Conservation (phyloP, 495 filamentous ascomycete species). For the Talaromyces proteolyticus region DNA sequence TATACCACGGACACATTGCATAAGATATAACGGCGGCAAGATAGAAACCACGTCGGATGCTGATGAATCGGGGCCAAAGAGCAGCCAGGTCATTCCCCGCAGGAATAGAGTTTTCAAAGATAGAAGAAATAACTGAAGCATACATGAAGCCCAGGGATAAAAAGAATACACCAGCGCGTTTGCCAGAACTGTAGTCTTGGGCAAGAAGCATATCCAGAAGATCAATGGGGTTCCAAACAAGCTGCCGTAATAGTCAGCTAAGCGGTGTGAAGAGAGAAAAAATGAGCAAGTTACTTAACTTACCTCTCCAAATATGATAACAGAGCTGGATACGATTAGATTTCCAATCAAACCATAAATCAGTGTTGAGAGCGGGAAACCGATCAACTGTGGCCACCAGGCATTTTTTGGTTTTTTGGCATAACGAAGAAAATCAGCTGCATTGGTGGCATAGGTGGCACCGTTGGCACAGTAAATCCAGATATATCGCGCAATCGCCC, state of each 20-base stretch:
- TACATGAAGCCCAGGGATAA: too few relatives aligned
- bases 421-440: conserved; percentile 36
- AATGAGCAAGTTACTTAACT: not conserved
- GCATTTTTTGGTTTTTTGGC: conserved; percentile 26
- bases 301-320: conserved; percentile 18
- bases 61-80: conserved; percentile 22
- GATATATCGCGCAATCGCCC: not conserved
- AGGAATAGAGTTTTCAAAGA: conserved; percentile 25
- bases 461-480: conserved; percentile 16
- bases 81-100: conserved; percentile 26
- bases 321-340: conserved; percentile 15
- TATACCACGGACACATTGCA: conserved; percentile 29
- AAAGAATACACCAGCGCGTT: too few relatives aligned
- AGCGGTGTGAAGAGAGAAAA: not conserved
- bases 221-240: conserved; percentile 18
- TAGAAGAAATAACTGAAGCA: conserved; percentile 19
- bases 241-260: conserved; percentile 5
- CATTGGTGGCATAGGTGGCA: conserved; percentile 43
- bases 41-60: conserved; percentile 23
- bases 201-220: conserved; percentile 19
- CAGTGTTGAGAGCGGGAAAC: conserved; percentile 25
- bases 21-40: conserved; percentile 23
- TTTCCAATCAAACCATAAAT: conserved; percentile 17
- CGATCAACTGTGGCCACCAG: conserved; percentile 23
- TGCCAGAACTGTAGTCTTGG: conserved; percentile 13